These are phyloP conservation scores for Blepharisma japonicum DNA, from an alignment of 73 alveolate species.

Conservation along the genomic window DNA sequence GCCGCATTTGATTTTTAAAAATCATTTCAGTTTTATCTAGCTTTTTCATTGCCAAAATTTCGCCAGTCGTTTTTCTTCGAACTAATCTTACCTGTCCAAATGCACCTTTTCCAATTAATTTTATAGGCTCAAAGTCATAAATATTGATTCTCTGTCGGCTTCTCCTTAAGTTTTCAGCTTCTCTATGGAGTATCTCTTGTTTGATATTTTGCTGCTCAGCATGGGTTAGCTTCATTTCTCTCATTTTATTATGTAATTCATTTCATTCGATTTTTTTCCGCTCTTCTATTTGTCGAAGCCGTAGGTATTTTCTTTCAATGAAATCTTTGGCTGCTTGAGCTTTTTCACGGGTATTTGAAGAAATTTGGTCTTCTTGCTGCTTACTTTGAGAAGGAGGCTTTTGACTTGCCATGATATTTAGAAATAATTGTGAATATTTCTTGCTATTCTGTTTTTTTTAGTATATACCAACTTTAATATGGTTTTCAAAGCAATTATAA, in stretches of 20 bases:
- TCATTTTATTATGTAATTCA: conserved; percentile 39
- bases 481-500: no score
- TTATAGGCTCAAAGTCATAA: conserved; percentile 43
- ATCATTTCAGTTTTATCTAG: conserved; percentile 42
- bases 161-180: conserved; percentile 43
- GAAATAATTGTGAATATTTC: no score
- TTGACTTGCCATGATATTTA: no score
- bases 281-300: conserved; percentile 52
- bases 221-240: conserved; percentile 31
- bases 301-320: conserved; percentile 59
- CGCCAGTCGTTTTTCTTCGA: conserved; percentile 26
- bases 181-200: conserved; percentile 37
- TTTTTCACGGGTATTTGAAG: conserved; percentile 55
- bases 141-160: conserved; percentile 38
- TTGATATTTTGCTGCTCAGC: conserved; percentile 45
- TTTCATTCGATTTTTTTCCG: conserved; percentile 67
- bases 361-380: no score
- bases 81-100: conserved; percentile 62
- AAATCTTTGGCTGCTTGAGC: conserved; percentile 64
- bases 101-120: conserved; percentile 58
- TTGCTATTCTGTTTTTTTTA: no score
- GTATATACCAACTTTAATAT: no score
- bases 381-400: no score
- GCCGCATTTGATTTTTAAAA: conserved; percentile 34
- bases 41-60: conserved; percentile 32